phyloP scores from a whole-genome alignment of 139 green algal genomes.

The Chlamydomonas applanata region DNA sequence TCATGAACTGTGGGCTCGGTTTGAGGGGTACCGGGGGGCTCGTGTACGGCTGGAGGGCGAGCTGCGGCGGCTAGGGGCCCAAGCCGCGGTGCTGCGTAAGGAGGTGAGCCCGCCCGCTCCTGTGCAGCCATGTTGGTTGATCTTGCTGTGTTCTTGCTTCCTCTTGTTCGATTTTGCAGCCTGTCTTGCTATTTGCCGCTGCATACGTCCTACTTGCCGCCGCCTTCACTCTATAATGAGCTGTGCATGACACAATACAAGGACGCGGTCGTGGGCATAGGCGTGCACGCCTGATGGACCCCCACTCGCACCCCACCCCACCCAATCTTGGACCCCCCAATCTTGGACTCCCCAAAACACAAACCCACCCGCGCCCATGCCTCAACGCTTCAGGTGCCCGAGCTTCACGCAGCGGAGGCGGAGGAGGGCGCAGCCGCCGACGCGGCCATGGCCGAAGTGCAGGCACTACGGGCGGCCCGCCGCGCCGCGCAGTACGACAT shows the following conservation, averaged over 20 bases:
- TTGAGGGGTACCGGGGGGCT: constrained; percentile 7
- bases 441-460: not conserved
- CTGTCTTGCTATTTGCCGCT: no score
- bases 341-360: no score
- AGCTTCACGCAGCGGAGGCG: constrained; percentile 18
- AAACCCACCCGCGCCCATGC: not conserved
- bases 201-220: no score
- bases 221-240: no score
- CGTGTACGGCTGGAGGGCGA: constrained; percentile 22
- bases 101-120: not conserved
- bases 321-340: no score
- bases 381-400: constrained; percentile 13
- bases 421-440: not conserved
- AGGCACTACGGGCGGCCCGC: constrained; percentile 20
- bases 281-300: no score
- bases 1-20: constrained; percentile 22
- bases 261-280: no score
- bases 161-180: no score
- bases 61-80: constrained; percentile 8
- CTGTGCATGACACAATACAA: no score
- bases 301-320: no score
- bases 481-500: constrained; percentile 39
- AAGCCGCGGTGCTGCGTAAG: not conserved
- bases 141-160: no score
- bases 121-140: not conserved